These are phyloP conservation scores for Microbotryum saponariae DNA, from an alignment of 1,284 basidiomycete species.

Conservation along the genomic window DNA sequence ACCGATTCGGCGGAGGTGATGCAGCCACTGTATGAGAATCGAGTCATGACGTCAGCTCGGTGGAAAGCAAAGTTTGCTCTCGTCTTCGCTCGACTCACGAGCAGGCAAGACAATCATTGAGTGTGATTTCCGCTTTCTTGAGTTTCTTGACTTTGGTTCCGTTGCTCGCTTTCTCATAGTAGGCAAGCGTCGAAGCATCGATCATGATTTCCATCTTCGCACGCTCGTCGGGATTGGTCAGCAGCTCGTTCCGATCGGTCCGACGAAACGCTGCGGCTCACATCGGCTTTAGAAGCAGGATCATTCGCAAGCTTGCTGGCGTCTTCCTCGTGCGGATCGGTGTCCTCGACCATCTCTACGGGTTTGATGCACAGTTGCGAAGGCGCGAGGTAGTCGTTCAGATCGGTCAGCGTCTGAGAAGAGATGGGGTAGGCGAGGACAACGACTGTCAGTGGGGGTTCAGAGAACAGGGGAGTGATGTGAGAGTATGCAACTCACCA, in stretches of 20 bases:
- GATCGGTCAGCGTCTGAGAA: conserved; percentile 72
- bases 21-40: conserved; percentile 60
- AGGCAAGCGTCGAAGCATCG: conserved; percentile 28
- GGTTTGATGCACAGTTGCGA: conserved; percentile 98
- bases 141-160: conserved; percentile 33
- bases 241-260: background rate
- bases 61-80: conserved; percentile 12
- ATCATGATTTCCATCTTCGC: conserved; percentile 35
- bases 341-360: conserved; percentile 47
- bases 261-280: conserved; percentile 20
- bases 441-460: background rate
- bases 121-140: conserved; percentile 79
- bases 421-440: background rate
- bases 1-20: conserved; percentile 98
- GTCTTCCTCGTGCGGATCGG: conserved; percentile 32
- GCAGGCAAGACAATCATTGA: conserved; percentile 80
- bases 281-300: conserved; percentile 35
- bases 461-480: background rate
- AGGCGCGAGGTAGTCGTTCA: conserved; percentile 97
- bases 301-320: conserved; percentile 11
- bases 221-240: background rate
- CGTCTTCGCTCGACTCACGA: conserved; percentile 36
- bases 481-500: conserved; percentile 7
- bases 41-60: conserved; percentile 34
- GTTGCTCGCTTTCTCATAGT: conserved; percentile 28